Conservation (phyloP, 1,139 yeast genomes). For the Kluyveromyces marxianus region DNA sequence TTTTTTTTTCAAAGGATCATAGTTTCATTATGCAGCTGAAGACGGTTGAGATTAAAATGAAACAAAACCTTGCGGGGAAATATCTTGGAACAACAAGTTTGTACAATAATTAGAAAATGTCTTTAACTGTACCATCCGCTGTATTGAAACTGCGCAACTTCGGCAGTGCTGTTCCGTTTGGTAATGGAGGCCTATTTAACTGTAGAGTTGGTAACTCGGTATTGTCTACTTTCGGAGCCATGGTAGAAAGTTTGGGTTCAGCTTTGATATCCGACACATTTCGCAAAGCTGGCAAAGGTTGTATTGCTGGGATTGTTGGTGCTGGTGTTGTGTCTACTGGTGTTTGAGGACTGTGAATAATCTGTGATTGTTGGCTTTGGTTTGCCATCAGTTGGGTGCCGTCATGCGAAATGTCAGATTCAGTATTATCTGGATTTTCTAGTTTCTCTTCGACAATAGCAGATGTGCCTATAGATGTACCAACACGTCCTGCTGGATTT, state of each 20-base stretch:
- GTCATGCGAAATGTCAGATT: slow-evolving; percentile 18
- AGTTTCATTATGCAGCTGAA: too few species aligned
- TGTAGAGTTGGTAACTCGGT: background rate
- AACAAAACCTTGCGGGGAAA: too few species aligned
- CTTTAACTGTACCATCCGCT: slow-evolving; percentile 17
- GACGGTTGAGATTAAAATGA: too few species aligned
- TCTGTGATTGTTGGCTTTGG: background rate
- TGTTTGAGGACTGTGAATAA: background rate
- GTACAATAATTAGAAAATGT: background rate
- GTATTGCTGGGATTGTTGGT: slow-evolving; percentile 1
- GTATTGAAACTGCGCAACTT: slow-evolving; percentile 25
- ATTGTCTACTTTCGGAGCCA: background rate
- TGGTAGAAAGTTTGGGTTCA: background rate
- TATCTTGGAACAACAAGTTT: too few species aligned
- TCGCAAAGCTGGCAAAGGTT: slow-evolving; percentile 7
- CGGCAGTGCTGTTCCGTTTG: slow-evolving; percentile 12
- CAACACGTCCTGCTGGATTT: background rate
- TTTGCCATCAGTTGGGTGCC: slow-evolving; percentile 7
- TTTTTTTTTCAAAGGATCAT: too few species aligned
- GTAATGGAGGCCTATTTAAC: background rate
- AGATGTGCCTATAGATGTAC: background rate
- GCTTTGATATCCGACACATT: slow-evolving; percentile 3
- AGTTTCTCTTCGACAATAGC: background rate
- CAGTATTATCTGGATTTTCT: slow-evolving; percentile 9
- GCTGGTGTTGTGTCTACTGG: background rate